These are phyloP conservation scores for Phytopythium oedochilum DNA, from an alignment of 352 stramenopile genomes.

Conservation along the genomic window DNA sequence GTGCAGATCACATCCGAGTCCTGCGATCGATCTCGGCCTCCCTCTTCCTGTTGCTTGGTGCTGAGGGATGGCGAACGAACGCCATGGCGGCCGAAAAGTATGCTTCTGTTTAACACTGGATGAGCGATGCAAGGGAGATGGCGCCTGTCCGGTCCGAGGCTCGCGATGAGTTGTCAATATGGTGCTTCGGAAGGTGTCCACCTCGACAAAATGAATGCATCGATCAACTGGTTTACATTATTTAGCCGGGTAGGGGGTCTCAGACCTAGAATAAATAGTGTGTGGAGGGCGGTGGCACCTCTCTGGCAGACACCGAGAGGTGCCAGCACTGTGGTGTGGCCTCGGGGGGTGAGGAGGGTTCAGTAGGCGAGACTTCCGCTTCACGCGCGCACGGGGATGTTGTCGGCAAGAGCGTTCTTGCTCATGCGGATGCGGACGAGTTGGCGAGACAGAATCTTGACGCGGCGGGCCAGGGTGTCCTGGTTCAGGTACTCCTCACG, in stretches of 20 bases:
- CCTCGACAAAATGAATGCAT: neutral
- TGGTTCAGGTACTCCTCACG: constrained; percentile 51
- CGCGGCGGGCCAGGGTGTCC: constrained; percentile 35
- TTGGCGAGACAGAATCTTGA: constrained; percentile 47
- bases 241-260: no score
- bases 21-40: no score
- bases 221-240: no score
- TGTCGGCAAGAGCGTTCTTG: constrained; percentile 43
- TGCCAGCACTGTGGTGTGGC: no score
- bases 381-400: constrained; percentile 12
- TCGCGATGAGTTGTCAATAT: neutral
- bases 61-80: neutral
- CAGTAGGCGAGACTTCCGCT: no score
- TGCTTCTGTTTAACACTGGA: neutral
- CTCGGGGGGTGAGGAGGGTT: no score
- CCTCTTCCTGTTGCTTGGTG: neutral
- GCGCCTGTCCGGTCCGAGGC: no score
- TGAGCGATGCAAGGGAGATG: neutral
- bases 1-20: no score
- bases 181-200: neutral
- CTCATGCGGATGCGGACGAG: constrained; percentile 53
- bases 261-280: neutral
- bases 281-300: neutral
- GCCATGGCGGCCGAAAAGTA: no score
- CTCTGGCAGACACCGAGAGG: no score